These are phyloP conservation scores for Tylopilus sp. DNA, from an alignment of 768 basidiomycete genomes.

Conservation along the genomic window DNA sequence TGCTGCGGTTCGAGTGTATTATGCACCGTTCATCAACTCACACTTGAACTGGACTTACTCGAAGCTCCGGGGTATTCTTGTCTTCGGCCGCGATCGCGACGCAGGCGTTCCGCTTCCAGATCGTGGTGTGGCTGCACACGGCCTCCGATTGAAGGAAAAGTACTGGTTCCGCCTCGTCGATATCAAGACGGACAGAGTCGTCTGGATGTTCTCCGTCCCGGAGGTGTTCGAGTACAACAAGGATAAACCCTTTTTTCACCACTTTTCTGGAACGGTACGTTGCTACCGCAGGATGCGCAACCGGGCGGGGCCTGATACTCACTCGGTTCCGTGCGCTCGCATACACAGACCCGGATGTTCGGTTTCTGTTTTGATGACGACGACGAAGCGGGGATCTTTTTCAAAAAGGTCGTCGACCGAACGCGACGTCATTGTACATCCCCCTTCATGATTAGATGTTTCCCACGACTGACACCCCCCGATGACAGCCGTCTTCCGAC, in stretches of 20 bases:
- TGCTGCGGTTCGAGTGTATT: slow-evolving; percentile 58
- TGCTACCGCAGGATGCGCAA: neutral
- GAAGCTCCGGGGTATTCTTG: slow-evolving; percentile 55
- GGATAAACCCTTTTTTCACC: slow-evolving; percentile 91
- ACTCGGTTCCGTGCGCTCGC: neutral
- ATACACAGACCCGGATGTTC: slow-evolving; percentile 41
- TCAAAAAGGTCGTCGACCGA: slow-evolving; percentile 56
- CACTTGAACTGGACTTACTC: slow-evolving; percentile 58
- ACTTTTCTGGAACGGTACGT: slow-evolving; percentile 81
- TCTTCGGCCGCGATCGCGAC: slow-evolving; percentile 44
- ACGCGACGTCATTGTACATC: slow-evolving; percentile 41
- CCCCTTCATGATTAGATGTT: neutral
- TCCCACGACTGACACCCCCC: slow-evolving; percentile 2
- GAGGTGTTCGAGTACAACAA: slow-evolving; percentile 65
- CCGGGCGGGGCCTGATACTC: neutral
- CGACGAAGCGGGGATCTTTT: slow-evolving; percentile 53
- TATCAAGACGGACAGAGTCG: slow-evolving; percentile 50
- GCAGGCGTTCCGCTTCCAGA: slow-evolving; percentile 20
- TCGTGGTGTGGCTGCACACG: slow-evolving; percentile 17
- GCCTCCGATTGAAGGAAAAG: slow-evolving; percentile 31
- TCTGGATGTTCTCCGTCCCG: slow-evolving; percentile 68
- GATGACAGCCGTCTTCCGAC: slow-evolving; percentile 23
- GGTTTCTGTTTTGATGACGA: slow-evolving; percentile 61
- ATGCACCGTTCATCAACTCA: slow-evolving; percentile 48
- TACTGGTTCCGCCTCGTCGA: slow-evolving; percentile 69